Conservation (phyloP, 345 rosid genomes). For the Lepidium sativum region DNA sequence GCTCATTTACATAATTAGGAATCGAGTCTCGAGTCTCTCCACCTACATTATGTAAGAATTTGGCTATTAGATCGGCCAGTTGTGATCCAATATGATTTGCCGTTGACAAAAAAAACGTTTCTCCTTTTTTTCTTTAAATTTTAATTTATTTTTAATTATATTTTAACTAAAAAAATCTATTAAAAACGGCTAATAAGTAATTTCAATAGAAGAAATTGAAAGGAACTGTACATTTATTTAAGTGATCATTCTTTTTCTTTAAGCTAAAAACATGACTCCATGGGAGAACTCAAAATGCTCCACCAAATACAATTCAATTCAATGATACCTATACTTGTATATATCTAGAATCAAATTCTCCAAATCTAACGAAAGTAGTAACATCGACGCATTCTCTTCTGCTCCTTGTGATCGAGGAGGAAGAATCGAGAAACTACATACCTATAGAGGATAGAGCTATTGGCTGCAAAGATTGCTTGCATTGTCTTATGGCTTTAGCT, state of each 20-base stretch:
- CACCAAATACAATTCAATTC: constrained; percentile 4
- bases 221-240: constrained; percentile 29
- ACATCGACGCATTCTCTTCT: constrained; percentile 8
- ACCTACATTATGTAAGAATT: too few species aligned
- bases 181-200: too few species aligned
- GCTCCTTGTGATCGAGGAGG: constrained; percentile 8
- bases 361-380: constrained; percentile 3
- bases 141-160: too few species aligned
- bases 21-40: too few species aligned
- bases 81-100: too few species aligned
- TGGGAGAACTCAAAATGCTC: constrained; percentile 24
- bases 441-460: too few species aligned
- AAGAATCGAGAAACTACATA: constrained; percentile 8
- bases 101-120: too few species aligned
- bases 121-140: too few species aligned
- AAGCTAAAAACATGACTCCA: constrained; percentile 7
- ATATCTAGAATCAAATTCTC: constrained; percentile 1
- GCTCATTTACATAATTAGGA: too few species aligned
- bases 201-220: too few species aligned
- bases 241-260: not conserved
- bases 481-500: constrained; percentile 4
- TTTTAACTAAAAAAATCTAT: too few species aligned
- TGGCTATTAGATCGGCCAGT: too few species aligned
- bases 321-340: not conserved
- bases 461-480: constrained; percentile 1